A percentile compares a stretch with the other conserved stretches of the same genome.
Conservation (phyloP, 75 land plant genomes). For the Adiantum capillusveneris region DNA sequence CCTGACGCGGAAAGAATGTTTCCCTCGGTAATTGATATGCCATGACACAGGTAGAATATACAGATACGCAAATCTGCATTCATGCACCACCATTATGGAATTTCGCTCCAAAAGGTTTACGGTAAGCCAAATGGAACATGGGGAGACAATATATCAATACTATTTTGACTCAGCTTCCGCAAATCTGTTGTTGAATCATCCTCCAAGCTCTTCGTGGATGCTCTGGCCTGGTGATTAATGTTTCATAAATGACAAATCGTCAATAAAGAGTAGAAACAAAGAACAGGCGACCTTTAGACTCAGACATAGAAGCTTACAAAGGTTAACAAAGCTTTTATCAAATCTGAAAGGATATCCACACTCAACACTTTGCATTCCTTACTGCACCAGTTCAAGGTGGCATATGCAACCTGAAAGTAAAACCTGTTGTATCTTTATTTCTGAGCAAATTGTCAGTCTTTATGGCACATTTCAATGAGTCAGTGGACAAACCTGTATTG, state of each 20-base stretch:
- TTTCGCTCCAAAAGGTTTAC: too few species aligned
- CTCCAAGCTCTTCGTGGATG: background rate
- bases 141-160: background rate
- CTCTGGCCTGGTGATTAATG: background rate
- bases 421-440: background rate
- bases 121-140: too few species aligned
- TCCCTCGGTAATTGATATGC: slow-evolving; percentile 10
- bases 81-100: background rate
- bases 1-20: slow-evolving; percentile 1
- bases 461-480: background rate
- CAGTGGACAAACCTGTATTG: background rate
- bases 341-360: background rate
- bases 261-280: background rate
- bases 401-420: background rate
- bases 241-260: background rate
- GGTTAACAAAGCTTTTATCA: background rate
- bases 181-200: background rate
- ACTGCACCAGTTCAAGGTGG: background rate
- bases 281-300: background rate
- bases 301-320: background rate
- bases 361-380: background rate
- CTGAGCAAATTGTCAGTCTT: background rate
- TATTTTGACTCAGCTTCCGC: background rate
- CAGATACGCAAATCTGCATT: slow-evolving; percentile 18
- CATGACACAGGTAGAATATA: slow-evolving; percentile 14